Evolutionary conservation across 768 basidiomycete genomes (phyloP).

Genomic region (Suillus clintonianus): DNA sequence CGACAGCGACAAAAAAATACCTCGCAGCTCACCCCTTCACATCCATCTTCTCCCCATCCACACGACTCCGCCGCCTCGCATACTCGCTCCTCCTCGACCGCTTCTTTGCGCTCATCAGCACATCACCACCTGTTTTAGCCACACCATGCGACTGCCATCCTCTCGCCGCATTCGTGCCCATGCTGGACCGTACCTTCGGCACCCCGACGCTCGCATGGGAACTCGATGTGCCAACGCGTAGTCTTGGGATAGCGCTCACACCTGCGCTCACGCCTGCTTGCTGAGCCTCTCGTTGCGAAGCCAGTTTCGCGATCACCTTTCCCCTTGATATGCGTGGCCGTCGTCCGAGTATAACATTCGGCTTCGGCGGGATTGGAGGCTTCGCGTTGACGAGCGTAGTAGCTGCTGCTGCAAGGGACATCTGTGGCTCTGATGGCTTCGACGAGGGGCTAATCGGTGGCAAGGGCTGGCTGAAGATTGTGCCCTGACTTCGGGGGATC

Average conservation of each 20-base stretch:
- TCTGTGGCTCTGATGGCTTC: slow-evolving; percentile 21
- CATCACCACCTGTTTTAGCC: slow-evolving; percentile 30
- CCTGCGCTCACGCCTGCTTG: slow-evolving; percentile 24
- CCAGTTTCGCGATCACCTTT: slow-evolving; percentile 75
- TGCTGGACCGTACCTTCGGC: slow-evolving; percentile 51
- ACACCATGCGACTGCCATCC: slow-evolving; percentile 23
- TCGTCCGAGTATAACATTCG: slow-evolving; percentile 43
- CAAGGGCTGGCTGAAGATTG: slow-evolving; percentile 59
- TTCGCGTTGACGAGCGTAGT: slow-evolving; percentile 21
- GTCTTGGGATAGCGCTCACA: slow-evolving; percentile 14
- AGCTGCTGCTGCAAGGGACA: slow-evolving; percentile 34
- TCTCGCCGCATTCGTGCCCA: slow-evolving; percentile 39
- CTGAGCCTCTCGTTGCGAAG: slow-evolving; percentile 61
- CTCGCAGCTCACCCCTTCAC: slow-evolving; percentile 9
- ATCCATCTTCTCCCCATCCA: slow-evolving; percentile 13
- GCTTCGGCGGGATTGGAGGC: slow-evolving; percentile 24
- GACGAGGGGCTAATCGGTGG: slow-evolving; percentile 11
- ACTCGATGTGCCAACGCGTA: slow-evolving; percentile 11
- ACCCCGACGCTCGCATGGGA: slow-evolving; percentile 19
- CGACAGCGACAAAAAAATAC: not conserved
- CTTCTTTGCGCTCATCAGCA: slow-evolving; percentile 70
- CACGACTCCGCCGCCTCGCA: slow-evolving; percentile 54
- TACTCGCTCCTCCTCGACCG: slow-evolving; percentile 78
- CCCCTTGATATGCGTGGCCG: slow-evolving; percentile 82
- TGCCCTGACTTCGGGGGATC: slow-evolving; percentile 26